phyloP scores from a whole-genome alignment of 768 basidiomycete species.

The Lentinula aciculospora region DNA sequence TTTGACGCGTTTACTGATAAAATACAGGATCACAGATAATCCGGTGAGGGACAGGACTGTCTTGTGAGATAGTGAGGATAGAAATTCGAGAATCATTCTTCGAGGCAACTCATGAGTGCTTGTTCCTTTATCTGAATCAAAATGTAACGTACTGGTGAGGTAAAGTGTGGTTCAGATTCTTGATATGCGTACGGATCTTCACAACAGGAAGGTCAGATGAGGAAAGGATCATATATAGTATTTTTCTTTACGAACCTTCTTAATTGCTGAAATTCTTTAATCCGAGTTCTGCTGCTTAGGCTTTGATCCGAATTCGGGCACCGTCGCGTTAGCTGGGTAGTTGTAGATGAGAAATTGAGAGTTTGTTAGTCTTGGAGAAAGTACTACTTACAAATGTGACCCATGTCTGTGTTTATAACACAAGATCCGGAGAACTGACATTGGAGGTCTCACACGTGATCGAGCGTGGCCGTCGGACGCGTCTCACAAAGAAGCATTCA shows the following conservation, averaged over 20 bases:
- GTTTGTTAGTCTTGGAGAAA: neutral
- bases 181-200: neutral
- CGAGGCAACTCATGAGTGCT: neutral
- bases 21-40: neutral
- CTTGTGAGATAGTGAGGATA: neutral
- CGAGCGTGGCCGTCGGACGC: neutral
- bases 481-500: neutral
- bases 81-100: slow-evolving; percentile 3
- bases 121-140: neutral
- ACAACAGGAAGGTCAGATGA: neutral
- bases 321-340: too few species aligned
- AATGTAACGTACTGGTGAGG: neutral
- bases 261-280: neutral
- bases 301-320: neutral
- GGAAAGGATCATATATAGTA: neutral
- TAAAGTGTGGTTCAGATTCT: neutral
- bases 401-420: neutral
- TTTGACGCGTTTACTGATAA: neutral
- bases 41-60: neutral
- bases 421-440: neutral
- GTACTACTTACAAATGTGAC: neutral
- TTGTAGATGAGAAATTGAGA: neutral
- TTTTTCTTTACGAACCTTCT: neutral
- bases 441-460: neutral
- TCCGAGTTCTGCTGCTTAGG: neutral